Evolutionary conservation across 352 stramenopile genomes (phyloP), one percentile per base, ranked within the genome.

Genomic region (Hyaloperonospora arabidopsidis): DNA sequence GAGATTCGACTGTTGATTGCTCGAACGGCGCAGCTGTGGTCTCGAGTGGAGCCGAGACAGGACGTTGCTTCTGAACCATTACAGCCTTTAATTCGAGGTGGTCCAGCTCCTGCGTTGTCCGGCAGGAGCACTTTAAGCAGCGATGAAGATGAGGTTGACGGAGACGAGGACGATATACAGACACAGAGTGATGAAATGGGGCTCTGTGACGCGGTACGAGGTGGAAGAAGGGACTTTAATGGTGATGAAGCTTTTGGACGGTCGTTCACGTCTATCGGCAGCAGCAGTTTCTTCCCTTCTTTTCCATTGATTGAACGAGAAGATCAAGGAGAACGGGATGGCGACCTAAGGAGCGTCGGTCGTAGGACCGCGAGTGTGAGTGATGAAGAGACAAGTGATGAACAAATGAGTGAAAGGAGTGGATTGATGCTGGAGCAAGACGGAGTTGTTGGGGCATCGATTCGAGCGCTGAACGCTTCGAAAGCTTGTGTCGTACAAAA

Each of bases 401-500:
- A n/a, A 23, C 38, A 47, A 13, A 41, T 47, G 1, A 6, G 52
- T 11, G 53, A 51, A 41, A 43, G 5, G 17, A 34, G 12, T 43
- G 40, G 5, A 7, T 45, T 69, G 13, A 38, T 61, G 5, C 39
- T 54, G 34, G 60, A 67, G 36, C 59, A 64, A 64, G 64, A 53
- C 21, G 61, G 70, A 18, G 54, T 69, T 21, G 52, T 63, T 41
- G 52, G 74, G 32, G 49, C 70, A n/a, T 86, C 73, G 1, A 87
- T 79, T 45, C 67, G 61, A 34, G 70, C 73, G 13, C 71, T 86
- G 15, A 90, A 88, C 55, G 59, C 67, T 13, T 76, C 72, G 1
- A 90, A 90, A 61, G 76, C 76, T 34, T 63, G 66, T 3, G 80
- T 68, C 3, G 70, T 88, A 11, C 68, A 79, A 34, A 76, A 72